A percentile compares a stretch with the other conserved stretches of the same genome.
These are phyloP conservation scores for Cryptococcus depauperatus DNA, from an alignment of 1,284 basidiomycete genomes.

Conservation along the genomic window DNA sequence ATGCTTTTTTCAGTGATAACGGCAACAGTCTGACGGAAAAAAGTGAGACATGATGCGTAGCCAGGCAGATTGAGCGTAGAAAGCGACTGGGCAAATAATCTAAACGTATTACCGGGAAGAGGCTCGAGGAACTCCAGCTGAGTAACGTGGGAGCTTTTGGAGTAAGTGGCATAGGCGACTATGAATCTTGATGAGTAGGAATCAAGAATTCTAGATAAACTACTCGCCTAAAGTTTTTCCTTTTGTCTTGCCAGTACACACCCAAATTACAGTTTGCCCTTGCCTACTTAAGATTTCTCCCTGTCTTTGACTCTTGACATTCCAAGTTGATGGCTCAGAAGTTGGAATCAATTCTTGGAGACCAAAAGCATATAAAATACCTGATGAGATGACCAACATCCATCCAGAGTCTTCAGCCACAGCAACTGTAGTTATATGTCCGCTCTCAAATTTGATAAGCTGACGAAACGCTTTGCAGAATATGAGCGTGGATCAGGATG, in stretches of 20 bases:
- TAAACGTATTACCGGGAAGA: constrained; percentile 12
- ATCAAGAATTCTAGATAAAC: not conserved
- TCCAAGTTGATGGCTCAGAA: constrained; percentile 28
- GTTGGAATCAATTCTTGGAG: constrained; percentile 28
- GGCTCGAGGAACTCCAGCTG: constrained; percentile 27
- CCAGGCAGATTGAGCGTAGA: constrained; percentile 22
- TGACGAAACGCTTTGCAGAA: constrained; percentile 23
- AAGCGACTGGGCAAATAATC: constrained; percentile 26
- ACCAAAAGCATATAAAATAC: constrained; percentile 21
- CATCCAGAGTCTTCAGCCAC: constrained; percentile 28
- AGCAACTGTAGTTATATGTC: constrained; percentile 18
- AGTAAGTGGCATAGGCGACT: constrained; percentile 19
- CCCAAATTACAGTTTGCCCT: constrained; percentile 21
- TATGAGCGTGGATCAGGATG: not conserved
- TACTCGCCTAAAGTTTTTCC: constrained; percentile 22
- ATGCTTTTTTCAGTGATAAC: constrained; percentile 28
- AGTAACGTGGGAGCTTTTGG: constrained; percentile 19
- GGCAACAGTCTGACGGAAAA: constrained; percentile 32
- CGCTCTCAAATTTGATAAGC: constrained; percentile 19
- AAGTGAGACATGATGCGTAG: constrained; percentile 26
- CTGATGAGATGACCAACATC: constrained; percentile 23
- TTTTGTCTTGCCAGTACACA: constrained; percentile 26
- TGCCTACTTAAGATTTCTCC: constrained; percentile 16
- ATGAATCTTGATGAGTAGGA: not conserved
- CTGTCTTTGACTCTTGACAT: constrained; percentile 9